Evolutionary conservation across 306 rosid genomes (phyloP).

Genomic region (Mucuna pruriens): DNA sequence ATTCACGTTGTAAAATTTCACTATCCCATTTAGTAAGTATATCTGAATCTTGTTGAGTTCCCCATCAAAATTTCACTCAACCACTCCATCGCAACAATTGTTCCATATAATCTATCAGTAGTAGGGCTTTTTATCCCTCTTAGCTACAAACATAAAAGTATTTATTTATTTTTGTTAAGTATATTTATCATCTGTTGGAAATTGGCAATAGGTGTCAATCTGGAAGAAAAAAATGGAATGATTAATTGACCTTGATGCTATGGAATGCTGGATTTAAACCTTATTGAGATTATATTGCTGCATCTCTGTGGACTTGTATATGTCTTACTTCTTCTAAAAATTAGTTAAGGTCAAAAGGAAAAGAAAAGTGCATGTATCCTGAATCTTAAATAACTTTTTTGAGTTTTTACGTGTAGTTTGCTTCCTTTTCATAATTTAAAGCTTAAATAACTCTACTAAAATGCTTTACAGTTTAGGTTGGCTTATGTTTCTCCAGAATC

Average conservation of each 20-base stretch:
- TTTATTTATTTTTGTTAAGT: background rate
- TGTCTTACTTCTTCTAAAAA: background rate
- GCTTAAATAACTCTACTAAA: slow-evolving; percentile 26
- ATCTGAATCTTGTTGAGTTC: background rate
- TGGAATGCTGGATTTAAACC: background rate
- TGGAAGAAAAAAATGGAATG: background rate
- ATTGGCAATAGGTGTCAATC: background rate
- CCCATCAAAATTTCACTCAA: background rate
- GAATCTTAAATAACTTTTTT: background rate
- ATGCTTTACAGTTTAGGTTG: slow-evolving; percentile 78
- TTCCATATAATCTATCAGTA: background rate
- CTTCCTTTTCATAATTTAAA: background rate
- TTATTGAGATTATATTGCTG: background rate
- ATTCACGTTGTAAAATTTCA: background rate
- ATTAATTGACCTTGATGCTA: background rate
- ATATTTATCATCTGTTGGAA: background rate
- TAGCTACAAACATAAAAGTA: background rate
- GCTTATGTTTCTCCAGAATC: slow-evolving; percentile 88
- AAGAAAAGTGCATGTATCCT: background rate
- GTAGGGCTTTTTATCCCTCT: background rate
- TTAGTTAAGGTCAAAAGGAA: background rate
- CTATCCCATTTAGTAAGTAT: background rate
- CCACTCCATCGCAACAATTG: background rate
- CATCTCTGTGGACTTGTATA: background rate
- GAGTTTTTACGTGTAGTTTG: slow-evolving; percentile 7